Evolutionary conservation across 139 green algal species (phyloP).

Genomic region (Closterium sp.): DNA sequence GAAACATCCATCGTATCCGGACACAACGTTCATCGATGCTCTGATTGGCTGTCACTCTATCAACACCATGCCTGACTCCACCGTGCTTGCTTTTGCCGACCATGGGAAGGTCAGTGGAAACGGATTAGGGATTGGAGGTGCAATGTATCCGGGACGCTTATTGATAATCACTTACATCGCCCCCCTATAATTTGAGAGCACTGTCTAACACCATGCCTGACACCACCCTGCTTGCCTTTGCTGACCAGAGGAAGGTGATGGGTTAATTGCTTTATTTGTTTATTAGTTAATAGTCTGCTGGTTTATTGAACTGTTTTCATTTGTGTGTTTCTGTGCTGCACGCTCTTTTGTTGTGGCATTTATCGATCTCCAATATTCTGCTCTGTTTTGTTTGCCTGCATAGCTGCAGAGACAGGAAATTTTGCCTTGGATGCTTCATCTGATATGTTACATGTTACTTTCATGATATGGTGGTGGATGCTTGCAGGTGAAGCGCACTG

Average conservation of each 20-base stretch:
- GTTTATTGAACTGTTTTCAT: too few species aligned
- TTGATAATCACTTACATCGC: neutral
- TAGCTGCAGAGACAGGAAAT: too few species aligned
- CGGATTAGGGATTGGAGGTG: neutral
- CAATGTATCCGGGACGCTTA: neutral
- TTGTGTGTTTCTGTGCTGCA: too few species aligned
- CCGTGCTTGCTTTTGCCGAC: slow-evolving; percentile 33
- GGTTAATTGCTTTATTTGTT: neutral
- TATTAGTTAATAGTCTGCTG: neutral
- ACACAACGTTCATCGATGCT: slow-evolving; percentile 45
- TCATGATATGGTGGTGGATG: neutral
- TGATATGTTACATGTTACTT: neutral
- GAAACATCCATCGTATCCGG: slow-evolving; percentile 38
- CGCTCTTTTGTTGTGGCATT: too few species aligned
- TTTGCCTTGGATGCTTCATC: too few species aligned
- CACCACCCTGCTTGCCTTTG: slow-evolving; percentile 26
- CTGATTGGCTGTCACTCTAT: slow-evolving; percentile 45
- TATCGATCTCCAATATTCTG: too few species aligned
- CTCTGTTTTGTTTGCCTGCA: too few species aligned
- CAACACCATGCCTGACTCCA: slow-evolving; percentile 23
- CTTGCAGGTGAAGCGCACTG: too few species aligned
- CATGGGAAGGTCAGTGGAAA: slow-evolving; percentile 29
- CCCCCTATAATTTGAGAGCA: too few species aligned
- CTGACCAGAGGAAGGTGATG: slow-evolving; percentile 33
- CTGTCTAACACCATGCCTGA: slow-evolving; percentile 21